Conservation (phyloP, 768 basidiomycete genomes). For the Mycena haematopus region DNA sequence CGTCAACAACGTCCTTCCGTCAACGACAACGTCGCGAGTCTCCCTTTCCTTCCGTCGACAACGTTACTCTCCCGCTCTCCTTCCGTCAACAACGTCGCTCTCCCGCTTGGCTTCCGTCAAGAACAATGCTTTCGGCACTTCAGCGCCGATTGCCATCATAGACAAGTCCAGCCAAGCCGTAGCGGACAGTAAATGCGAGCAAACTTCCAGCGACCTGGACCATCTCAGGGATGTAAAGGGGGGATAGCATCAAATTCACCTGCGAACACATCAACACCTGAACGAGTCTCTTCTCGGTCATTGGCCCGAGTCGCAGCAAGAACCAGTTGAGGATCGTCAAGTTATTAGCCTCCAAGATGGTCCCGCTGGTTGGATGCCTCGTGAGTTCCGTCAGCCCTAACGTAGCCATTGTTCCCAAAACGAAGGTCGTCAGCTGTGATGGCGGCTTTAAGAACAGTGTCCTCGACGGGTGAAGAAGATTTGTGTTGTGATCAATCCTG, state of each 20-base stretch:
- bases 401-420: constrained; percentile 64
- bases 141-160: constrained; percentile 92
- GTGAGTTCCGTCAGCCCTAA: constrained; percentile 75
- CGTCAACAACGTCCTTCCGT: too few relatives aligned
- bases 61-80: too few relatives aligned
- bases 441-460: constrained; percentile 66
- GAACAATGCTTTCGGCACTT: constrained; percentile 29
- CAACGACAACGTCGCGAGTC: too few relatives aligned
- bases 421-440: constrained; percentile 54
- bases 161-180: constrained; percentile 86
- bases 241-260: constrained; percentile 45
- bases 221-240: constrained; percentile 11
- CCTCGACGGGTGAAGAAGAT: constrained; percentile 80
- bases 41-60: too few relatives aligned
- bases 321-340: constrained; percentile 91
- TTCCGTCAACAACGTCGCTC: too few relatives aligned
- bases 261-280: constrained; percentile 77
- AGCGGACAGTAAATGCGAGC: constrained; percentile 85
- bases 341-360: constrained; percentile 80
- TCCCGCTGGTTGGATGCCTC: constrained; percentile 56
- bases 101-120: constrained; percentile 9
- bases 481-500: constrained; percentile 79
- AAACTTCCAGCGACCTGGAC: constrained; percentile 74
- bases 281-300: constrained; percentile 84
- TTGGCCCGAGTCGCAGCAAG: constrained; percentile 79